Conservation (phyloP, 768 basidiomycete species). For the Lentinus tigrinus region DNA sequence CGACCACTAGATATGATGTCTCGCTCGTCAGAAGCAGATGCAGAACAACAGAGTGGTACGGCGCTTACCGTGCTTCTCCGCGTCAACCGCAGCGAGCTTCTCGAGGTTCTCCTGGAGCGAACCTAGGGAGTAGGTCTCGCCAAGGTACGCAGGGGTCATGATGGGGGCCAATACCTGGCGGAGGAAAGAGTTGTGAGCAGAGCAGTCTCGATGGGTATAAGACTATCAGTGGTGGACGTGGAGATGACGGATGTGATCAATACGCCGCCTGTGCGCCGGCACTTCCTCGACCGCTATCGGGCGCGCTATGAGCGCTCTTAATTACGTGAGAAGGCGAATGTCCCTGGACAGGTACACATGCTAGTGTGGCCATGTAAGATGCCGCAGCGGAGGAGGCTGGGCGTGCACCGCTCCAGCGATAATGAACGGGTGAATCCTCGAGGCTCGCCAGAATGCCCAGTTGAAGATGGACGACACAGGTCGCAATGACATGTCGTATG, state of each 20-base stretch:
- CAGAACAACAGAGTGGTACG: background rate
- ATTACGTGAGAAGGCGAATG: background rate
- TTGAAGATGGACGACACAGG: too few species aligned
- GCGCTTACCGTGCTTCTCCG: constrained; percentile 19
- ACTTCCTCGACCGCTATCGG: background rate
- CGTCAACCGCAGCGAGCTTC: background rate
- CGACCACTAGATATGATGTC: background rate
- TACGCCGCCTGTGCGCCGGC: background rate
- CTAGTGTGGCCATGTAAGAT: background rate
- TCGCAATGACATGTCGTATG: too few species aligned
- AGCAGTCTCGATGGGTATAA: background rate
- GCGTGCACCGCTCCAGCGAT: too few species aligned
- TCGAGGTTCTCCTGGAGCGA: constrained; percentile 20
- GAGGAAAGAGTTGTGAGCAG: background rate
- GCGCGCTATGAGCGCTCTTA: background rate
- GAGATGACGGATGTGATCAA: background rate
- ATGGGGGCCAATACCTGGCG: constrained; percentile 9
- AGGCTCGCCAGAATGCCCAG: too few species aligned
- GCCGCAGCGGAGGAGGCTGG: background rate
- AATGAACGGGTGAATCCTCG: too few species aligned
- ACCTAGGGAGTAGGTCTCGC: constrained; percentile 7
- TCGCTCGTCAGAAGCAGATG: background rate
- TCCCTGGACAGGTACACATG: background rate
- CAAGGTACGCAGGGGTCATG: constrained; percentile 8
- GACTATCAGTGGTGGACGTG: background rate